Evolutionary conservation across 108 stramenopile genomes (phyloP), one percentile per base, ranked within the genome.

Genomic region (Cyclotella baltica): DNA sequence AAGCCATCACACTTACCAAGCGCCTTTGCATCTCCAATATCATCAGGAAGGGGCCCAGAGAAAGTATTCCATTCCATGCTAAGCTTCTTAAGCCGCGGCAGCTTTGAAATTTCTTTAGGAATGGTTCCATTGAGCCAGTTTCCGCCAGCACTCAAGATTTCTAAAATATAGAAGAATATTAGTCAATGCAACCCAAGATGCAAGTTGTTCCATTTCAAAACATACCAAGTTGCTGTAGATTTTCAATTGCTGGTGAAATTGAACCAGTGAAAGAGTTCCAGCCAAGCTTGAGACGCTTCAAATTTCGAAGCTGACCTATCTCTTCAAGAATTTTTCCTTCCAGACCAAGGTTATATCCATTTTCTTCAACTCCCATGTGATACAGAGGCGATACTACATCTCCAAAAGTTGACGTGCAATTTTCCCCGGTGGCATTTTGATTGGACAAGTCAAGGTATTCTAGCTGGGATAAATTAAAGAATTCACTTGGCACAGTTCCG

Each of bases 401-500:
- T 28, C 57, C 57, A 19, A 29, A 23, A 58, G 28, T 58, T 19
- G 28, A 4, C 16, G 25, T 5, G 19, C 57, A 58, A 28, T 36
- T 63, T 4, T 3, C 20, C n/a, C n/a, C n/a, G n/a, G 34, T 63
- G 18, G 9, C 8, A n/a, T 4, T 31, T 5, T 16, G 25, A 59
- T 19, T 33, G 31, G 58, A 5, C 4, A 31, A 4, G 30, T 33
- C 29, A 8, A 65, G 31, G 9, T 40, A 40, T 50, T 4, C 11
- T 6, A 64, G 36, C 10, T 23, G 10, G 20, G 63, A 47, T 43
- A 70, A 18, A 52, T 71, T 55, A 30, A 46, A 48, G 29, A 83
- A 37, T 23, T 74, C 72, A 43, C 11, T 37, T 33, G 82, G 76
- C 0, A 58, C 16, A 0, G 30, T 52, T 37, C 85, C 88, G 5